Evolutionary conservation across 371 early-diverging fungal genomes (phyloP).

Genomic region (Mycotypha africana): DNA sequence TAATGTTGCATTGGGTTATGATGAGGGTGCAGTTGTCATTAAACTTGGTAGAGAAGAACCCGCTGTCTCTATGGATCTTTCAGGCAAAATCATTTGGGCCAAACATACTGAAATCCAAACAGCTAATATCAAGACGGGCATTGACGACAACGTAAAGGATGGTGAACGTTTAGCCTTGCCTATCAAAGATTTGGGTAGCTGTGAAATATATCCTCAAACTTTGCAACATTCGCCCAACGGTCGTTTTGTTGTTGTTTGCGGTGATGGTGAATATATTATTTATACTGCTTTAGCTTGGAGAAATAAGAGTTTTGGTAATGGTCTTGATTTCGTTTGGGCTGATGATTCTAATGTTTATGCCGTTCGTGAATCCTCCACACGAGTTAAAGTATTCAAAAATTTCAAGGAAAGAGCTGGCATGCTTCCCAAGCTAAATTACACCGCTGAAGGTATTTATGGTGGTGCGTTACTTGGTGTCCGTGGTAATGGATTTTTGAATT

Average conservation of each 20-base stretch:
- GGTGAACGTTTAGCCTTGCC: slow-evolving; percentile 87
- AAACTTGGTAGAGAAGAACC: slow-evolving; percentile 95
- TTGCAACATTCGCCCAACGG: slow-evolving; percentile 98
- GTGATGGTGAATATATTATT: slow-evolving; percentile 98
- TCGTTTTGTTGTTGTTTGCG: slow-evolving; percentile 96
- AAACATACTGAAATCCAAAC: slow-evolving; percentile 94
- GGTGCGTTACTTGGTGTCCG: slow-evolving; percentile 90
- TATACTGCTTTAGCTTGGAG: slow-evolving; percentile 99
- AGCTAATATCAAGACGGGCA: slow-evolving; percentile 82
- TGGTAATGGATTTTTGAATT: slow-evolving; percentile 77
- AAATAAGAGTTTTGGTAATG: slow-evolving; percentile 97
- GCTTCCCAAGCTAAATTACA: slow-evolving; percentile 64
- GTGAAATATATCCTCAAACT: slow-evolving; percentile 95
- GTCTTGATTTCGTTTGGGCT: slow-evolving; percentile 96
- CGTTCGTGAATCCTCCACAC: slow-evolving; percentile 85
- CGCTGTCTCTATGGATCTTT: slow-evolving; percentile 94
- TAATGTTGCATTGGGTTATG: slow-evolving; percentile 91
- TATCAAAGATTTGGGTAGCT: slow-evolving; percentile 93
- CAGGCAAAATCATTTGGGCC: slow-evolving; percentile 97
- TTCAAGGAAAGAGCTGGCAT: slow-evolving; percentile 84
- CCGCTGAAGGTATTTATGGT: slow-evolving; percentile 92
- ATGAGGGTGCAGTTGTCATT: slow-evolving; percentile 92
- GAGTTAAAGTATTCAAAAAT: slow-evolving; percentile 84
- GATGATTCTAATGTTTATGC: slow-evolving; percentile 93
- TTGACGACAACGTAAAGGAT: slow-evolving; percentile 75